Conservation (phyloP, 257 asterid species). For the Capsicum rhomboideum region DNA sequence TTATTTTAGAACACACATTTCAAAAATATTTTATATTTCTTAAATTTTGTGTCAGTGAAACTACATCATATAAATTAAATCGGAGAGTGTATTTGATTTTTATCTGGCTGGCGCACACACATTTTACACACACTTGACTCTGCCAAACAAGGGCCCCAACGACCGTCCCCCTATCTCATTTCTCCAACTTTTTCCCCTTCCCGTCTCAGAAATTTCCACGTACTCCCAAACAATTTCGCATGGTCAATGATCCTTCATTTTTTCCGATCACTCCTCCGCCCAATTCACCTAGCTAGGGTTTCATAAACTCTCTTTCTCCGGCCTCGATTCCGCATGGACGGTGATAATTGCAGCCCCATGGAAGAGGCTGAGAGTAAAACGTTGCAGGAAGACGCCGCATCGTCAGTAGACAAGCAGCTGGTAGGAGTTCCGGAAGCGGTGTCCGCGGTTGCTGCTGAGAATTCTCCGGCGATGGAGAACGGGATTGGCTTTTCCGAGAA, state of each 20-base stretch:
- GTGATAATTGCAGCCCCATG: not conserved
- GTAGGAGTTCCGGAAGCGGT: conserved; percentile 11
- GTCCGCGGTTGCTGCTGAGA: not conserved
- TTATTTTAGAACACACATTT: no score
- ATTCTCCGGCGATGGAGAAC: not conserved
- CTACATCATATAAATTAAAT: no score
- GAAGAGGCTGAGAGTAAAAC: conserved; percentile 49
- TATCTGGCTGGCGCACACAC: not conserved
- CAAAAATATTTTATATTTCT: no score
- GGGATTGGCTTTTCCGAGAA: conserved; percentile 17
- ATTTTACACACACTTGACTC: not conserved
- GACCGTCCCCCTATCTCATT: not conserved
- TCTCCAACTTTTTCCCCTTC: not conserved
- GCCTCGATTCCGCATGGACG: not conserved
- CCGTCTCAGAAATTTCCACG: not conserved
- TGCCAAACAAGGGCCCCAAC: not conserved
- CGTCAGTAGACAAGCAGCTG: conserved; percentile 17
- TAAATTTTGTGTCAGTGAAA: no score
- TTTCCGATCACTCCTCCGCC: not conserved
- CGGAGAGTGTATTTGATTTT: not conserved
- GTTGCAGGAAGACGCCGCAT: conserved; percentile 18
- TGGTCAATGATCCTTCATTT: not conserved
- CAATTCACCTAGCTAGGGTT: not conserved
- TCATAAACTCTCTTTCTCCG: not conserved
- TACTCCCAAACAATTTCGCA: not conserved